phyloP scores from a whole-genome alignment of 768 basidiomycete species.

The Mycena maculata region DNA sequence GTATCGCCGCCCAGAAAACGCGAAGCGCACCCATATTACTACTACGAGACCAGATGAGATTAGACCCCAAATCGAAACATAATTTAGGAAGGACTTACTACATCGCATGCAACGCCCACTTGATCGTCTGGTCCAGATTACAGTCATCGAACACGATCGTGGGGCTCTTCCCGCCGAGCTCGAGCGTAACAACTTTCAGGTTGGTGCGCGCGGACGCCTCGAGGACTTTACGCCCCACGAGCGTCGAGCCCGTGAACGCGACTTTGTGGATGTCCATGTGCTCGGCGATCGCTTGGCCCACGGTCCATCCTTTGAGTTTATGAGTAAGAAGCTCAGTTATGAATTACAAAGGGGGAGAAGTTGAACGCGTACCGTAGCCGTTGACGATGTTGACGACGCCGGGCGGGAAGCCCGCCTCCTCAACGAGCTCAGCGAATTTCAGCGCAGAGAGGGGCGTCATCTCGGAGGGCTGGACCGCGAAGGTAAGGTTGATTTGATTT shows the following conservation, averaged over 20 bases:
- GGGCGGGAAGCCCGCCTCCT: slow-evolving; percentile 77
- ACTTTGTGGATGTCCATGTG: slow-evolving; percentile 75
- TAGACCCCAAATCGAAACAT: neutral
- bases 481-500: neutral
- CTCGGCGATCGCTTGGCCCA: slow-evolving; percentile 69
- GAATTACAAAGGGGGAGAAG: slow-evolving; percentile 50
- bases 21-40: slow-evolving; percentile 27
- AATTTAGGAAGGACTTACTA: slow-evolving; percentile 60
- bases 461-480: slow-evolving; percentile 67
- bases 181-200: slow-evolving; percentile 86
- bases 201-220: slow-evolving; percentile 85
- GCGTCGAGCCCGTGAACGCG: slow-evolving; percentile 88
- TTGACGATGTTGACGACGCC: slow-evolving; percentile 78
- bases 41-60: slow-evolving; percentile 13
- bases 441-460: slow-evolving; percentile 73
- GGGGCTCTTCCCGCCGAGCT: slow-evolving; percentile 83
- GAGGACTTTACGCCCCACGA: slow-evolving; percentile 83
- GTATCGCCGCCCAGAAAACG: neutral
- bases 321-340: neutral
- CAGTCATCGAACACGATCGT: slow-evolving; percentile 81
- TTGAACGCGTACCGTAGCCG: slow-evolving; percentile 67
- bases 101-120: slow-evolving; percentile 79
- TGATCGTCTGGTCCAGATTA: slow-evolving; percentile 76
- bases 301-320: slow-evolving; percentile 45
- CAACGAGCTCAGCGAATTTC: slow-evolving; percentile 59